Percentiles rank a stretch among this genome's conserved stretches.
phyloP scores from a whole-genome alignment of 495 filamentous ascomycete species.

The Staphylotrichum tortipilum region DNA sequence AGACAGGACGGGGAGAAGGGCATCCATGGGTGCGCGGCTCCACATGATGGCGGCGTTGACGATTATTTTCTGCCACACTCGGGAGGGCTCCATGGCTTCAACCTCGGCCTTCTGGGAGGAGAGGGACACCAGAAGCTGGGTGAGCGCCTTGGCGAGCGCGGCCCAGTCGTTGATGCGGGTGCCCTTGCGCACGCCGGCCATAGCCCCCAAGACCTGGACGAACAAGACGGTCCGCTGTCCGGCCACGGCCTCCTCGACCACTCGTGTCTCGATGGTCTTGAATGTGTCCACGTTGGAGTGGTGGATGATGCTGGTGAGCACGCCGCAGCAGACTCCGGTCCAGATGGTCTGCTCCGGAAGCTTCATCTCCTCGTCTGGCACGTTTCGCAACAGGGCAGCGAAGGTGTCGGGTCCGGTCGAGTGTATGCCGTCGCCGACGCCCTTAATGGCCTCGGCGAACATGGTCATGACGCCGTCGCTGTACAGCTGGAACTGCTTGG shows the following conservation, averaged over 20 bases:
- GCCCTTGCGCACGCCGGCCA: conserved; percentile 69
- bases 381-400: conserved; percentile 46
- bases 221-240: conserved; percentile 41
- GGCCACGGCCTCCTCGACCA: conserved; percentile 39
- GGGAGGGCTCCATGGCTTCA: conserved; percentile 34
- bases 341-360: conserved; percentile 37
- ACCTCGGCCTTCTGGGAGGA: conserved; percentile 25
- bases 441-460: conserved; percentile 80
- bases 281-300: conserved; percentile 66
- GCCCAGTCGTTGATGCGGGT: conserved; percentile 66
- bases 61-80: conserved; percentile 46
- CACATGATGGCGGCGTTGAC: conserved; percentile 61
- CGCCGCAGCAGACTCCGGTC: conserved; percentile 61
- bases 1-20: conserved; percentile 58
- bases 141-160: conserved; percentile 47
- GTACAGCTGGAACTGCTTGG: conserved; percentile 52
- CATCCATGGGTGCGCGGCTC: conserved; percentile 70
- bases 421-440: conserved; percentile 68
- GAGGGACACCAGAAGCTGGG: conserved; percentile 44
- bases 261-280: conserved; percentile 47
- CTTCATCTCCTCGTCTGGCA: conserved; percentile 42
- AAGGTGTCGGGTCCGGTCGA: conserved; percentile 70
- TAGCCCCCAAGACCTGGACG: conserved; percentile 55
- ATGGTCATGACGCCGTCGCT: conserved; percentile 83
- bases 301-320: conserved; percentile 72